Base-by-base conservation (phyloP, 345 rosid genomes). In the Sapria himalayana region DNA sequence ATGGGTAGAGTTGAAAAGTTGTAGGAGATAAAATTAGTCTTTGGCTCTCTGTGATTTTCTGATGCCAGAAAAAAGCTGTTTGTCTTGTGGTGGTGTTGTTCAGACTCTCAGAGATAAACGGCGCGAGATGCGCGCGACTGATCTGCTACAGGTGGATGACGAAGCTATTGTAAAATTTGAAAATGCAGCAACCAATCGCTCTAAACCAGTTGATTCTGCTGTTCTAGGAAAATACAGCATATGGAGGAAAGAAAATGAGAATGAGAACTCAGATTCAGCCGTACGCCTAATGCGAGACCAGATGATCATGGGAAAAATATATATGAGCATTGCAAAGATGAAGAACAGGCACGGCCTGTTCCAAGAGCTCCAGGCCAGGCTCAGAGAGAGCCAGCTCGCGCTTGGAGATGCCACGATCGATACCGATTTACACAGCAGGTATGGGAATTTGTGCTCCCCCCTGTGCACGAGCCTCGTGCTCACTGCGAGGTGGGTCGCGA, bases 221-320 rank as follows among this genome's bases (percentile, higher is more conserved):
- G 78, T 84, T 56, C 65, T 91, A 46, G 99, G 99, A 9, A 91
- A 84, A 60, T 91, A 84, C 59, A 91, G 66, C 63, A 66, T 84
- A 51, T 91, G 99, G 99, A 74, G 95, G 59, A 77, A 56, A 60
- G 99, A 91, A 50, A 73, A 63, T 31, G 99, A 84, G 61, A 91
- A 70, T 22, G 95, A 80, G 51, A 84, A 84, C 41, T 32, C 81
- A 20, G 99, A 91, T 68, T 71, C 79, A 48, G 77, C 92, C 5
- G 71, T 84, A 11, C 81, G 92, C 58, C 61, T 91, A 66, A 77
- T 91, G 64, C 57, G 93, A 34, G 99, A 91, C 59, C 99, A 91
- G 62, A 70, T 77, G 51, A 80, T 91, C 59, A 80, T 91, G 99
- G 89, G 93, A 47, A 80, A 70, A 63, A 95, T 80, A 51, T 91